Conservation (phyloP, 2,329 filamentous ascomycete species). For the Thermoascus crustaceus region DNA sequence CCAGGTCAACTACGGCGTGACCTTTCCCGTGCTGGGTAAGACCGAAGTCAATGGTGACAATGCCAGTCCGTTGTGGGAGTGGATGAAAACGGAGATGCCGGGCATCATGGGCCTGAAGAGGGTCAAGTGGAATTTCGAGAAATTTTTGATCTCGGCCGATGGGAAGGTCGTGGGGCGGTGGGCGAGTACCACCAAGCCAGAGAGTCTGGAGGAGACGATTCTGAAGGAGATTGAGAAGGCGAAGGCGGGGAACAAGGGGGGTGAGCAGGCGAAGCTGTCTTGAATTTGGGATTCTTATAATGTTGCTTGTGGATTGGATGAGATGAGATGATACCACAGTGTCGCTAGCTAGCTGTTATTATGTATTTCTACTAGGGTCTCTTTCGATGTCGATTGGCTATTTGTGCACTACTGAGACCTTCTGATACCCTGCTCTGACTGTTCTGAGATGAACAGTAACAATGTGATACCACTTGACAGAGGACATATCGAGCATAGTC, state of each 20-base stretch:
- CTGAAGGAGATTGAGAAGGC: conserved; percentile 61
- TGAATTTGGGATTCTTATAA: too few species aligned
- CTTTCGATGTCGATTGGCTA: too few species aligned
- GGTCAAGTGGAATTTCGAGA: conserved; percentile 99
- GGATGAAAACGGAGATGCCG: conserved; percentile 61
- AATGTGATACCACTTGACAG: too few species aligned
- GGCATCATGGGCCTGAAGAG: conserved; percentile 81
- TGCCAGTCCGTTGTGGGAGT: conserved; percentile 72
- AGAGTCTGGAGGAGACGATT: conserved; percentile 66
- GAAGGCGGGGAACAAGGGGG: conserved; percentile 30
- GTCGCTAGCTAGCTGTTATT: too few species aligned
- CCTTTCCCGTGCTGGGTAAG: conserved; percentile 86
- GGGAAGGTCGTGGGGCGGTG: conserved; percentile 79
- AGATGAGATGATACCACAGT: too few species aligned
- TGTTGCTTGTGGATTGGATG: too few species aligned
- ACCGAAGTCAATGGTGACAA: conserved; percentile 84
- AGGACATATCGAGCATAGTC: too few species aligned
- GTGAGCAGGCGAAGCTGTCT: conserved; percentile 17
- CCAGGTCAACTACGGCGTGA: conserved; percentile 88
- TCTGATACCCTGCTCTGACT: too few species aligned
- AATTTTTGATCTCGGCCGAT: conserved; percentile 83
- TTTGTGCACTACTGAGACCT: too few species aligned
- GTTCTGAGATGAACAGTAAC: too few species aligned
- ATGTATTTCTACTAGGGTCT: too few species aligned
- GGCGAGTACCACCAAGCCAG: conserved; percentile 82